These are phyloP conservation scores for Calonectria multiphialidica DNA, from an alignment of 2,329 filamentous ascomycete species.

Conservation along the genomic window DNA sequence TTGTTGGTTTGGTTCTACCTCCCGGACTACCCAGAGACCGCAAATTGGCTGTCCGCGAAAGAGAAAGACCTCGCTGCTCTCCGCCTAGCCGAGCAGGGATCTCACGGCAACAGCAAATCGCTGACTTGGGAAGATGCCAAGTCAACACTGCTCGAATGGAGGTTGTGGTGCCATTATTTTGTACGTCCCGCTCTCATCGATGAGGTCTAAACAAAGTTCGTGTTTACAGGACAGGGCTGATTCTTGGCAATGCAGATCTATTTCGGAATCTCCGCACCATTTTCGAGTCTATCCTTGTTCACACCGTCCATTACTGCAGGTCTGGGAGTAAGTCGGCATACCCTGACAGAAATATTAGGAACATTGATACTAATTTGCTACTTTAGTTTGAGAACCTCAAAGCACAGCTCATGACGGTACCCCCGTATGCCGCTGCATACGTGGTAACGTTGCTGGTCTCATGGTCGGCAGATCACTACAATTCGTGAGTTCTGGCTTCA, in stretches of 20 bases:
- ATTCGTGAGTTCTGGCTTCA: constrained; percentile 48
- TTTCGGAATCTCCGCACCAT: constrained; percentile 62
- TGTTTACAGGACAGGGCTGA: neutral
- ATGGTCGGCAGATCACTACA: constrained; percentile 71
- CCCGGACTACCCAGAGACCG: constrained; percentile 75
- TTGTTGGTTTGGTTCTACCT: constrained; percentile 73
- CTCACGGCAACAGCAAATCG: constrained; percentile 66
- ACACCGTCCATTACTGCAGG: constrained; percentile 69
- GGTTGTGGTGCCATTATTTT: constrained; percentile 74
- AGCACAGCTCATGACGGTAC: constrained; percentile 73
- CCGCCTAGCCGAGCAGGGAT: constrained; percentile 48
- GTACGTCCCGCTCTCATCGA: constrained; percentile 23
- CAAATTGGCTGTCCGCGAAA: constrained; percentile 67
- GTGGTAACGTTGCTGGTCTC: constrained; percentile 52
- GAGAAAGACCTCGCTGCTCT: constrained; percentile 66
- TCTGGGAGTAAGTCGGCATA: constrained; percentile 43
- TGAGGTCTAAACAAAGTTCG: neutral
- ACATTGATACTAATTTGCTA: constrained; percentile 24
- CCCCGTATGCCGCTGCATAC: constrained; percentile 70
- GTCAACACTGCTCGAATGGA: constrained; percentile 72
- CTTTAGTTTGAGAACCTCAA: constrained; percentile 49
- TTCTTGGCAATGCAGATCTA: constrained; percentile 47
- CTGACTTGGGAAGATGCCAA: constrained; percentile 76
- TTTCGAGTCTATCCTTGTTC: constrained; percentile 69
- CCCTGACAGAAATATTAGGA: no score